These are phyloP conservation scores for Pyronema domesticum DNA, from an alignment of 495 filamentous ascomycete genomes.

Conservation along the genomic window DNA sequence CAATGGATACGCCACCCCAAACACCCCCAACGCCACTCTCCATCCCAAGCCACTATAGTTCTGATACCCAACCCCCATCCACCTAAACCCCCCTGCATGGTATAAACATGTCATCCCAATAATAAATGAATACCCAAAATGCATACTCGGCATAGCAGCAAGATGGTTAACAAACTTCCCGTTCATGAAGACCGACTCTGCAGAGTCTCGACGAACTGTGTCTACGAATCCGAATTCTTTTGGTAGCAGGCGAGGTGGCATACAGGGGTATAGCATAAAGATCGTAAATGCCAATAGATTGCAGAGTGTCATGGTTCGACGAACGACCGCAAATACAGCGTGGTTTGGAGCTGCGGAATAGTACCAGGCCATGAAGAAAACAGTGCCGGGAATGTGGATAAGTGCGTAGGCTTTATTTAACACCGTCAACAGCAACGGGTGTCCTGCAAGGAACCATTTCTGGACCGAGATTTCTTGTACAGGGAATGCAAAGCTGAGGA, in stretches of 20 bases:
- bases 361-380: slow-evolving; percentile 50
- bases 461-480: slow-evolving; percentile 39
- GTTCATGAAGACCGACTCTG: slow-evolving; percentile 40
- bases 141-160: slow-evolving; percentile 62
- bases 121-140: slow-evolving; percentile 64
- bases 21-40: slow-evolving; percentile 31
- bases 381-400: slow-evolving; percentile 49
- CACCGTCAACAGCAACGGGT: slow-evolving; percentile 37
- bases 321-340: slow-evolving; percentile 37
- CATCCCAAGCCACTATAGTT: slow-evolving; percentile 22
- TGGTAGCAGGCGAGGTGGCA: slow-evolving; percentile 46
- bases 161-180: slow-evolving; percentile 39
- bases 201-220: slow-evolving; percentile 44
- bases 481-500: slow-evolving; percentile 37
- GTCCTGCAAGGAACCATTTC: slow-evolving; percentile 40
- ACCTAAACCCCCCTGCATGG: slow-evolving; percentile 19
- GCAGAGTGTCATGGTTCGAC: slow-evolving; percentile 45
- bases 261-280: slow-evolving; percentile 46
- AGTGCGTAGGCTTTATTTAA: slow-evolving; percentile 46
- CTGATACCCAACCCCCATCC: slow-evolving; percentile 10
- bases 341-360: slow-evolving; percentile 42
- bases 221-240: slow-evolving; percentile 44
- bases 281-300: slow-evolving; percentile 44
- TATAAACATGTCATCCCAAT: slow-evolving; percentile 49
- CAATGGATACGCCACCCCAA: slow-evolving; percentile 47